A percentile compares a stretch with the other conserved stretches of the same genome.
phyloP scores from a whole-genome alignment of 495 filamentous ascomycete species.

The Penicillium paradoxum region DNA sequence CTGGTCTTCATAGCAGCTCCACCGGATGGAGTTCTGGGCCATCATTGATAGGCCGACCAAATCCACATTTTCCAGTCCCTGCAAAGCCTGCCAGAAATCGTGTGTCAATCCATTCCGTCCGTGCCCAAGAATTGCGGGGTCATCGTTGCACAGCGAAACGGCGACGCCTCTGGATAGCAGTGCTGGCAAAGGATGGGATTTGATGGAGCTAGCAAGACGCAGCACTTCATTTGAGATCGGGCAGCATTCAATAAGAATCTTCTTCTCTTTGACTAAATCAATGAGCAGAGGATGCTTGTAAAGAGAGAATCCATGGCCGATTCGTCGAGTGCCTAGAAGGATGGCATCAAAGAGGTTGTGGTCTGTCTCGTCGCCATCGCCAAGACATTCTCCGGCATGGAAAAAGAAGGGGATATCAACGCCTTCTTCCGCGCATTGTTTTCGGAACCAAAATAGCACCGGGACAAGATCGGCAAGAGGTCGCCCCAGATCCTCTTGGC shows the following conservation, averaged over 20 bases:
- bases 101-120: conserved; percentile 72
- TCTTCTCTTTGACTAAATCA: conserved; percentile 79
- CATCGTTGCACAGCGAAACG: conserved; percentile 73
- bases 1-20: conserved; percentile 84
- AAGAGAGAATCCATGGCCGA: conserved; percentile 82
- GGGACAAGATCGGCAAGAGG: conserved; percentile 72
- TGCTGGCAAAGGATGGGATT: conserved; percentile 76
- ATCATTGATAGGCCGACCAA: conserved; percentile 65
- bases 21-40: conserved; percentile 87
- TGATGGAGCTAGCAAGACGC: conserved; percentile 68
- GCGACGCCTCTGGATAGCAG: conserved; percentile 72
- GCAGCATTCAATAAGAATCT: conserved; percentile 81
- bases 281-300: conserved; percentile 89
- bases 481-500: conserved; percentile 74
- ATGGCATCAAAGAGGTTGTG: conserved; percentile 89
- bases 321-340: conserved; percentile 77
- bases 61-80: conserved; percentile 80
- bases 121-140: conserved; percentile 76
- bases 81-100: conserved; percentile 89
- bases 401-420: conserved; percentile 95
- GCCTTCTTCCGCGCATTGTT: conserved; percentile 69
- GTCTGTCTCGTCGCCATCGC: conserved; percentile 70
- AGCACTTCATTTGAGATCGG: conserved; percentile 83
- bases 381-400: conserved; percentile 82
- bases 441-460: conserved; percentile 87